These are phyloP conservation scores for Cladosporium sp. DNA, from an alignment of 2,329 filamentous ascomycete species.

Conservation along the genomic window DNA sequence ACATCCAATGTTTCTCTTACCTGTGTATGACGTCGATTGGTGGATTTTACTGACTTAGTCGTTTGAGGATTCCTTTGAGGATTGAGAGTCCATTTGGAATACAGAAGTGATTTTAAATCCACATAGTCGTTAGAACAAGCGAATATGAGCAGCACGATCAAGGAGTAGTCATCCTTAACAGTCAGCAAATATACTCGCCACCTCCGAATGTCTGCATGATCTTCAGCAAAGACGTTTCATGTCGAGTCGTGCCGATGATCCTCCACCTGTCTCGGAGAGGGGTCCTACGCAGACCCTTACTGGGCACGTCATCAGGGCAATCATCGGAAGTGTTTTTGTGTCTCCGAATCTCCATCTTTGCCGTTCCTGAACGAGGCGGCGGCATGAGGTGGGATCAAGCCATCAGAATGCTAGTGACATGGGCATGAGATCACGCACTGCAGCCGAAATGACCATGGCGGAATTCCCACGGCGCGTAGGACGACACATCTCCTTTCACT, in stretches of 20 bases:
- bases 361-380: background rate
- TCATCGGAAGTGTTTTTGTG: background rate
- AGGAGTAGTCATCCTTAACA: background rate
- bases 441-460: background rate
- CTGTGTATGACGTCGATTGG: conserved; percentile 8
- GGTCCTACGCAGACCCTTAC: background rate
- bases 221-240: background rate
- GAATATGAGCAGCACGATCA: background rate
- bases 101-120: background rate
- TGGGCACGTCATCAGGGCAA: background rate
- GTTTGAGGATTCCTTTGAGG: background rate
- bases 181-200: background rate
- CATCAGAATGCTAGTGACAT: background rate
- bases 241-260: background rate
- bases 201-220: background rate
- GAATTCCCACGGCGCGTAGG: background rate
- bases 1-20: background rate
- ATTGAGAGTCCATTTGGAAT: background rate
- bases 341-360: background rate
- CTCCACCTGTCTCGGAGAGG: background rate
- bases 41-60: conserved; percentile 2
- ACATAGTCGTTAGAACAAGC: background rate
- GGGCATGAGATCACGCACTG: background rate
- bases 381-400: background rate
- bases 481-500: background rate